Conservation (phyloP, 2,329 filamentous ascomycete species). For the Ciborinia camelliae region DNA sequence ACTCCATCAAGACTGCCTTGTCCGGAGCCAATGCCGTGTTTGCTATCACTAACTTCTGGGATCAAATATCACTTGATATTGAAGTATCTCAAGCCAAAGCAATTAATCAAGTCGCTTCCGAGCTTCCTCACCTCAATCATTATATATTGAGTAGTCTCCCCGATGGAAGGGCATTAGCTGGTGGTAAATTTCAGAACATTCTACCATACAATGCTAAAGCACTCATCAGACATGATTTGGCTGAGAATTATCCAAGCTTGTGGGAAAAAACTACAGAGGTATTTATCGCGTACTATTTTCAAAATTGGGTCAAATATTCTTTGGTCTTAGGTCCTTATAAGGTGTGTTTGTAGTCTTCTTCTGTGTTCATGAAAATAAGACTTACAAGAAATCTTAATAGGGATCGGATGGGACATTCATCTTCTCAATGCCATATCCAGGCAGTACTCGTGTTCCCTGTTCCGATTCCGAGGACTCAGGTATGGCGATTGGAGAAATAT, state of each 20-base stretch:
- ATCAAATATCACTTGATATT: neutral
- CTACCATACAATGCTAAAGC: constrained; percentile 3
- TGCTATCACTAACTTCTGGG: constrained; percentile 15
- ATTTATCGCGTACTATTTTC: constrained; percentile 7
- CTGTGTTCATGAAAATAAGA: neutral
- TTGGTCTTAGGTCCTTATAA: constrained; percentile 2
- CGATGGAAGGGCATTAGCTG: constrained; percentile 5
- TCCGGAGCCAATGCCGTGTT: constrained; percentile 5
- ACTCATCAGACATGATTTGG: constrained; percentile 9
- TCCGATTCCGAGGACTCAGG: constrained; percentile 3
- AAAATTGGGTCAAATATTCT: constrained; percentile 12
- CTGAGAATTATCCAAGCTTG: constrained; percentile 1
- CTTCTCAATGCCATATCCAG: neutral
- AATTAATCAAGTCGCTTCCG: neutral
- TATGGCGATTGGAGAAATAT: constrained; percentile 10
- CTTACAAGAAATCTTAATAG: neutral
- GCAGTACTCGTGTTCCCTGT: neutral
- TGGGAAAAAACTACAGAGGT: constrained; percentile 8
- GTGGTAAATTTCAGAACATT: neutral
- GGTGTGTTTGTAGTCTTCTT: neutral
- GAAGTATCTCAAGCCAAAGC: neutral
- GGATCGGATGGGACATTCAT: neutral
- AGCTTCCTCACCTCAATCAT: constrained; percentile 3
- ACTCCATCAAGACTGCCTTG: constrained; percentile 4
- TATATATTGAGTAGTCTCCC: constrained; percentile 2